Evolutionary conservation across 2,329 filamentous ascomycete genomes (phyloP).

Genomic region (Colletotrichum caudatum): DNA sequence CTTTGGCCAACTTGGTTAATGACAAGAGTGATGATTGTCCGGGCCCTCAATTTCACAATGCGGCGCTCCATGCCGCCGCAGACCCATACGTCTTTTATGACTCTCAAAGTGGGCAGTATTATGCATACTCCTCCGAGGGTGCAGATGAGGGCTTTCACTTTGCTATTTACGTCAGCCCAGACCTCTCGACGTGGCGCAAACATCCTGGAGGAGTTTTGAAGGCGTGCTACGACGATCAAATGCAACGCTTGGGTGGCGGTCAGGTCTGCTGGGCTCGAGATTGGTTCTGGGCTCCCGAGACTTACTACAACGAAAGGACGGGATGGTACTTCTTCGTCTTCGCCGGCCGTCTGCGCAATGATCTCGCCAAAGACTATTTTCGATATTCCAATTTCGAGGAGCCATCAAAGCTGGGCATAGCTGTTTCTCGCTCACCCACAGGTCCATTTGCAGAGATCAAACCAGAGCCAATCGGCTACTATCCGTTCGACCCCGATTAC

Average conservation of each 20-base stretch:
- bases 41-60: constrained; percentile 50
- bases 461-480: constrained; percentile 50
- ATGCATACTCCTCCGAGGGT: constrained; percentile 53
- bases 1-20: background rate
- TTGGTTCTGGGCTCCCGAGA: constrained; percentile 54
- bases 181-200: constrained; percentile 52
- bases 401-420: constrained; percentile 52
- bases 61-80: constrained; percentile 49
- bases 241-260: constrained; percentile 47
- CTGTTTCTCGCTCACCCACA: constrained; percentile 51
- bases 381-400: constrained; percentile 52
- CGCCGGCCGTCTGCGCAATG: constrained; percentile 50
- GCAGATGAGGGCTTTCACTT: constrained; percentile 50
- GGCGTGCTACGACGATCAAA: constrained; percentile 49
- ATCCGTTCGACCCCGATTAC: constrained; percentile 52
- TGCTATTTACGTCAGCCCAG: constrained; percentile 52
- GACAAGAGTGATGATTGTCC: background rate
- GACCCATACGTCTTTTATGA: constrained; percentile 52
- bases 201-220: constrained; percentile 50
- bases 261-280: constrained; percentile 53
- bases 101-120: constrained; percentile 48
- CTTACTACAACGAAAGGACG: constrained; percentile 51
- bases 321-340: constrained; percentile 55
- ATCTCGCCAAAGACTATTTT: constrained; percentile 50
- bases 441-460: constrained; percentile 51